A percentile compares a stretch with the other conserved stretches of the same genome.
These are phyloP conservation scores for Chrysoporthe cubensis DNA, from an alignment of 2,329 filamentous ascomycete genomes.

Conservation along the genomic window DNA sequence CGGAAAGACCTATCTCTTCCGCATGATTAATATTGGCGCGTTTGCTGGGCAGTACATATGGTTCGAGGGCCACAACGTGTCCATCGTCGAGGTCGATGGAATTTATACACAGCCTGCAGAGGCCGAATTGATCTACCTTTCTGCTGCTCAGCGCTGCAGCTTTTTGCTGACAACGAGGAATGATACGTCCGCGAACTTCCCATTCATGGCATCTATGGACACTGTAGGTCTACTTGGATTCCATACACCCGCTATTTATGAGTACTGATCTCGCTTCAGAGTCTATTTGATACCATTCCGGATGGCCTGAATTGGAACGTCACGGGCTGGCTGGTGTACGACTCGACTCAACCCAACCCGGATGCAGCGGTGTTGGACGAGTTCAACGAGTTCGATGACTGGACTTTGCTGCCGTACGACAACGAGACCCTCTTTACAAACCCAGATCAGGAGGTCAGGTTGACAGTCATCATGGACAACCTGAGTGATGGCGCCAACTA, in stretches of 20 bases:
- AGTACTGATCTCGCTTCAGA: constrained; percentile 43
- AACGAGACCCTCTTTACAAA: constrained; percentile 61
- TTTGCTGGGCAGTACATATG: constrained; percentile 70
- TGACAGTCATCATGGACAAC: constrained; percentile 69
- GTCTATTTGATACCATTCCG: constrained; percentile 72
- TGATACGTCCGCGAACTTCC: constrained; percentile 64
- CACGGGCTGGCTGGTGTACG: constrained; percentile 67
- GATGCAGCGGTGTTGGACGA: constrained; percentile 53
- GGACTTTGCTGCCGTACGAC: constrained; percentile 71
- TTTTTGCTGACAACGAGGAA: constrained; percentile 67
- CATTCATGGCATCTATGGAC: constrained; percentile 73
- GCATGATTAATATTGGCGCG: constrained; percentile 73
- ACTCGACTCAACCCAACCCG: constrained; percentile 50
- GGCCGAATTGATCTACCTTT: constrained; percentile 67
- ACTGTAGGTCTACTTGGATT: neutral
- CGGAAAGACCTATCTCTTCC: constrained; percentile 73
- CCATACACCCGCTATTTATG: neutral
- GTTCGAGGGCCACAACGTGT: constrained; percentile 70
- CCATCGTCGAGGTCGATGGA: constrained; percentile 74
- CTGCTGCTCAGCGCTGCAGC: constrained; percentile 69
- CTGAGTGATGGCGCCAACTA: constrained; percentile 71
- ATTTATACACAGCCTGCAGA: constrained; percentile 66
- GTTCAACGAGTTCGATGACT: constrained; percentile 71
- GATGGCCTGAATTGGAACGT: constrained; percentile 69
- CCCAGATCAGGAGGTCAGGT: constrained; percentile 65